Evolutionary conservation across 1,284 basidiomycete genomes (phyloP), one percentile per base, ranked within the genome.

Genomic region (Ustilago crameri): DNA sequence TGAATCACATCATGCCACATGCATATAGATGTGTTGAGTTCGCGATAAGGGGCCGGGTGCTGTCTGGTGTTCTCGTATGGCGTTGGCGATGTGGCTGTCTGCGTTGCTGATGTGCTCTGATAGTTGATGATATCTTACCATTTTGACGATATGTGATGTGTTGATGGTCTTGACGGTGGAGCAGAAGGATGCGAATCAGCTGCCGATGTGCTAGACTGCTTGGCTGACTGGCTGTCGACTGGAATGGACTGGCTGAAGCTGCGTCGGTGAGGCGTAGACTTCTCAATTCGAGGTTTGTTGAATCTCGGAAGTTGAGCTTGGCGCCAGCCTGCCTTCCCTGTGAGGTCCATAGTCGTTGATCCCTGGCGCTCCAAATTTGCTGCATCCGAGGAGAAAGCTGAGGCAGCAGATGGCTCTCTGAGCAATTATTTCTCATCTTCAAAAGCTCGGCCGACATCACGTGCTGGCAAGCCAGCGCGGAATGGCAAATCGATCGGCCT

Each of bases 101-200:
- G 54, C 54, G 54, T 50, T 61, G 54, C 47, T 20, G 51, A 23
- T 30, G 46, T 42, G 30, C 27, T 44, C 34, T 35, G n/a, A 23
- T 45, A 18, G 55, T 64, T 37, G 54, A 63, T 56, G 60, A 54
- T 46, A 59, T 32, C 69, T 72, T 67, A 72, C 69, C 69, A 72
- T 72, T 59, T 72, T 72, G 69, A 72, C 59, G 69, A 50, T 32
- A 43, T 63, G 55, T 64, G 59, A 52, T 51, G 59, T 63, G 60
- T 67, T 67, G 59, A 67, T 67, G 69, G 69, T 72, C 60, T 72
- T 72, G 69, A 72, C 58, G 69, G 64, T 63, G 69, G 55, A 60
- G 46, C 41, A 48, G 51, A 68, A 68, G 55, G 55, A 56, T 51
- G 46, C n/a, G 26, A 38, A 41, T 37, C 30, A 22, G 37, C 15